These are phyloP conservation scores for Claviceps africana DNA, from an alignment of 2,329 filamentous ascomycete species.

Conservation along the genomic window DNA sequence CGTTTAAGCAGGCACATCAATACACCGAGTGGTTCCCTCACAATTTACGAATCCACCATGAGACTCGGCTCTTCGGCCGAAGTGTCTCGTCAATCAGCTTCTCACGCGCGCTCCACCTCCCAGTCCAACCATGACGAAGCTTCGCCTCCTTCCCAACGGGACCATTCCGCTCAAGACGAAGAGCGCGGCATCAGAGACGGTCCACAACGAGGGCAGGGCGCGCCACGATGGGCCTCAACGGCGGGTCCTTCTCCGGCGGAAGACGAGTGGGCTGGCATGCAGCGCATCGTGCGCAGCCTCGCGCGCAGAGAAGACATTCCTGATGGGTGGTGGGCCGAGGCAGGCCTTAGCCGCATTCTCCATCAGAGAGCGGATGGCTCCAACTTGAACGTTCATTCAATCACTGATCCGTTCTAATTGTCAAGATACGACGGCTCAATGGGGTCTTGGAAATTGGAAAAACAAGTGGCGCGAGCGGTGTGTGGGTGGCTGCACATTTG, in stretches of 20 bases:
- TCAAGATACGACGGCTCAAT: not conserved
- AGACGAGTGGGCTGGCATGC: constrained; percentile 45
- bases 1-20: constrained; percentile 2
- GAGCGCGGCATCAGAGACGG: not conserved
- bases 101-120: not conserved
- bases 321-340: constrained; percentile 69
- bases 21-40: not conserved
- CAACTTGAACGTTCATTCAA: not conserved
- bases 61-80: not conserved
- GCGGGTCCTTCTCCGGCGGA: constrained; percentile 14
- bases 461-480: too few relatives aligned
- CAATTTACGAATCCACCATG: constrained; percentile 4
- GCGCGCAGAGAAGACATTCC: constrained; percentile 61
- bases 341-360: constrained; percentile 48
- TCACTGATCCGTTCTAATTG: not conserved
- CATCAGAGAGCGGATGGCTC: constrained; percentile 13
- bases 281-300: constrained; percentile 56
- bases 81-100: not conserved
- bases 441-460: not conserved
- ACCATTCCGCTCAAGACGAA: not conserved
- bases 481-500: not conserved
- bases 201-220: not conserved
- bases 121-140: not conserved
- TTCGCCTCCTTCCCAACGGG: not conserved
- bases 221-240: not conserved